Conservation (phyloP, 352 stramenopile genomes). For the Phytopythium boreale region DNA sequence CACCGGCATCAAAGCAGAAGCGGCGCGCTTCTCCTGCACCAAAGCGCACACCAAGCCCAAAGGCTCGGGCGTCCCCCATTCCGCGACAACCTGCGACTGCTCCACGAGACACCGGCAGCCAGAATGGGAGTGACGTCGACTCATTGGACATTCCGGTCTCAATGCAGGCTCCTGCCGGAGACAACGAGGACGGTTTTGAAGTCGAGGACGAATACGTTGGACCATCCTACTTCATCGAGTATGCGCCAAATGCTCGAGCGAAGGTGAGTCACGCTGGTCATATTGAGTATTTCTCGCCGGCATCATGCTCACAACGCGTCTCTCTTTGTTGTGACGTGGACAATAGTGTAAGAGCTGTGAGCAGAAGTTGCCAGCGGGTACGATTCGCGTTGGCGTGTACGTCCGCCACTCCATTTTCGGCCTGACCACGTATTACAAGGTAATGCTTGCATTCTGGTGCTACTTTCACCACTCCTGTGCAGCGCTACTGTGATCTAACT, state of each 20-base stretch:
- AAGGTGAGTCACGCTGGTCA: slow-evolving; percentile 30
- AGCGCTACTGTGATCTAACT: neutral
- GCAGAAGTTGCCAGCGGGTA: slow-evolving; percentile 39
- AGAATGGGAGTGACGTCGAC: slow-evolving; percentile 23
- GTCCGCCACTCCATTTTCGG: slow-evolving; percentile 82
- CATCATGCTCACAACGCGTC: slow-evolving; percentile 3
- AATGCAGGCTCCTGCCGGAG: slow-evolving; percentile 9
- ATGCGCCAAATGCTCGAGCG: slow-evolving; percentile 48
- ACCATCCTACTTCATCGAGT: slow-evolving; percentile 67
- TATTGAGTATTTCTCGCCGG: neutral
- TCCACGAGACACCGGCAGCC: neutral
- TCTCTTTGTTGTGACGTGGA: slow-evolving; percentile 4
- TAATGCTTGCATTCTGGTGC: slow-evolving; percentile 14
- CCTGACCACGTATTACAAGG: slow-evolving; percentile 79
- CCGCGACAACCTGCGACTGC: neutral
- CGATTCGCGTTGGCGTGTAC: slow-evolving; percentile 50
- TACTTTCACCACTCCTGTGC: neutral
- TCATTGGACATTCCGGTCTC: slow-evolving; percentile 30
- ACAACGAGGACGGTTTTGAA: slow-evolving; percentile 21
- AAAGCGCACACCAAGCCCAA: slow-evolving; percentile 1
- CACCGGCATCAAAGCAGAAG: slow-evolving; percentile 6
- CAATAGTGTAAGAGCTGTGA: slow-evolving; percentile 79
- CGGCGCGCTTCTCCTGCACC: neutral
- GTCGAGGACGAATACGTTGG: slow-evolving; percentile 43
- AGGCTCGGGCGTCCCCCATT: neutral